Evolutionary conservation across 1,284 basidiomycete species (phyloP).

Genomic region (Malassezia slooffiae): DNA sequence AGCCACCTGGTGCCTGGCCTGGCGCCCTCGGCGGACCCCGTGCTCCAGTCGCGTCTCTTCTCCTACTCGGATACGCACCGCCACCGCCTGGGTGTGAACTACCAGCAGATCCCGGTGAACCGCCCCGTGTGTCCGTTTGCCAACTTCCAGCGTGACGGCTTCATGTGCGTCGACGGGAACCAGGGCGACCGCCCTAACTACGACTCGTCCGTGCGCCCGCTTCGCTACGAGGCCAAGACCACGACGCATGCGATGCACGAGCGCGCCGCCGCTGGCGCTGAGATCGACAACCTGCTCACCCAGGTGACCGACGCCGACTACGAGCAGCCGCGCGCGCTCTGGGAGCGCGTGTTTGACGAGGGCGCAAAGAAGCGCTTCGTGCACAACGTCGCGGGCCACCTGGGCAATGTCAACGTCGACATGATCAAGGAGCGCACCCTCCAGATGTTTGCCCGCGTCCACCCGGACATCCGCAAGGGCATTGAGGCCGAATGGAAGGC

Average conservation of each 20-base stretch:
- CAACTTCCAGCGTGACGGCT: slow-evolving; percentile 63
- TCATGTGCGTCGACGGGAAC: too few species aligned
- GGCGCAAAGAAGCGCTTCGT: slow-evolving; percentile 18
- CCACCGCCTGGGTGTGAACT: slow-evolving; percentile 52
- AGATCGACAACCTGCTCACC: too few species aligned
- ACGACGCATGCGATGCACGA: too few species aligned
- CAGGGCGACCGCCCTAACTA: slow-evolving; percentile 79
- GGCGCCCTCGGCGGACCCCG: slow-evolving; percentile 33
- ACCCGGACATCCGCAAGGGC: too few species aligned
- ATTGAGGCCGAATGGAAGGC: too few species aligned
- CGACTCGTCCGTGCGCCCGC: slow-evolving; percentile 56
- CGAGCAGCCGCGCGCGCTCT: slow-evolving; percentile 73
- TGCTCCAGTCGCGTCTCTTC: slow-evolving; percentile 37
- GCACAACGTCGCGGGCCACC: slow-evolving; percentile 24
- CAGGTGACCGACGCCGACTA: slow-evolving; percentile 63
- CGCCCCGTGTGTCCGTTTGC: slow-evolving; percentile 57
- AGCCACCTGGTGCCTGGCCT: slow-evolving; percentile 29
- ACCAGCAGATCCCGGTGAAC: slow-evolving; percentile 73
- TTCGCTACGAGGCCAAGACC: slow-evolving; percentile 13
- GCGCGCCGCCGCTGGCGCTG: too few species aligned
- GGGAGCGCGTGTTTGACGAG: slow-evolving; percentile 65
- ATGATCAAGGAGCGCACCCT: too few species aligned
- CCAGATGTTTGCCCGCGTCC: too few species aligned
- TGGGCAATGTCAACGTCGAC: too few species aligned
- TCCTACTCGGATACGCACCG: slow-evolving; percentile 73